Percentiles rank a stretch among this genome's conserved stretches.
phyloP scores from a whole-genome alignment of 2,329 filamentous ascomycete genomes.

The Mycocentrospora acerina region DNA sequence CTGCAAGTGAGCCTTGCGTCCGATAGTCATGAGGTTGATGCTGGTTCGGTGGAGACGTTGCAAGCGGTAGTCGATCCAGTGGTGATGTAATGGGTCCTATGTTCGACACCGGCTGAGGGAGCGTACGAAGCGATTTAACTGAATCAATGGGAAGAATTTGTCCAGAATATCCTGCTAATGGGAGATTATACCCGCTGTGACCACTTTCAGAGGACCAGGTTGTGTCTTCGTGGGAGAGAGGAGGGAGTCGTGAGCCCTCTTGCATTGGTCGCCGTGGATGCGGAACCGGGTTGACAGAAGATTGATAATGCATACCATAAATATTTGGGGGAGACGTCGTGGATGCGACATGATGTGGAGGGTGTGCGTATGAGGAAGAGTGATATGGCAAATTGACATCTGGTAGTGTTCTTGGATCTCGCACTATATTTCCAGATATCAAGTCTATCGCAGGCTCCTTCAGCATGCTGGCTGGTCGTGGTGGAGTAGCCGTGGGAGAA shows the following conservation, averaged over 20 bases:
- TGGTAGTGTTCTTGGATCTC: constrained; percentile 21
- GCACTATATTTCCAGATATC: constrained; percentile 15
- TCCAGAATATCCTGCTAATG: constrained; percentile 9
- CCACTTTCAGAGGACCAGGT: constrained; percentile 43
- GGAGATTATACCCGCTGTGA: constrained; percentile 22
- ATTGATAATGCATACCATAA: constrained; percentile 24
- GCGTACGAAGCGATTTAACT: constrained; percentile 36
- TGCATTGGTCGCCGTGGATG: constrained; percentile 35
- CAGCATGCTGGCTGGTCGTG: constrained; percentile 27
- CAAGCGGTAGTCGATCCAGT: constrained; percentile 28
- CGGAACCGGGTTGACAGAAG: constrained; percentile 30
- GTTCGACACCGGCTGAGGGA: constrained; percentile 42
- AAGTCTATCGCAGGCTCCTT: constrained; percentile 30
- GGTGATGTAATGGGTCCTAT: constrained; percentile 30
- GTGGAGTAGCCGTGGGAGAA: constrained; percentile 38
- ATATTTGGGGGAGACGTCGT: constrained; percentile 20
- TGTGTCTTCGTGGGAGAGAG: constrained; percentile 43
- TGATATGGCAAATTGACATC: constrained; percentile 23
- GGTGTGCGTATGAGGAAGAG: constrained; percentile 17
- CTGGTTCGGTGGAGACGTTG: constrained; percentile 14
- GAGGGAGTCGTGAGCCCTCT: constrained; percentile 33
- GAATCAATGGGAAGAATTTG: constrained; percentile 29
- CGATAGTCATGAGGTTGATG: constrained; percentile 32
- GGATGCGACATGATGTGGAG: constrained; percentile 15
- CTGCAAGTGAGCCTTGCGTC: constrained; percentile 38